Evolutionary conservation across 2,329 filamentous ascomycete species (phyloP).

Genomic region (Mariannaea sp.): DNA sequence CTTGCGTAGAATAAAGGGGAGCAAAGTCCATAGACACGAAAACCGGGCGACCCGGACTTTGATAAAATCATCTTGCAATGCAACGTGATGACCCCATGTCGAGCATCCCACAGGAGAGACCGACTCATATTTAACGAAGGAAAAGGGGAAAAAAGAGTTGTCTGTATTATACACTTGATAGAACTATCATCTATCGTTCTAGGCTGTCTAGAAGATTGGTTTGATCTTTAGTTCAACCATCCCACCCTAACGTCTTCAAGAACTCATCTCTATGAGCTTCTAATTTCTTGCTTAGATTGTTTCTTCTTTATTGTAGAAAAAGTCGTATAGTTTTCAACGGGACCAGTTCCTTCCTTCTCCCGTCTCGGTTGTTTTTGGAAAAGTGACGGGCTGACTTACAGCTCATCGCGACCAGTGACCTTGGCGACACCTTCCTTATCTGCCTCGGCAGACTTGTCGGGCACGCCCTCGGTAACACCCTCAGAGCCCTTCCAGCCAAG

Average conservation of each 20-base stretch:
- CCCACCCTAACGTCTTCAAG: neutral
- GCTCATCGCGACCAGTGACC: conserved; percentile 73
- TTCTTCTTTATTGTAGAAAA: no score
- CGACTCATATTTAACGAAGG: conserved; percentile 29
- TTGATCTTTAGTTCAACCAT: conserved; percentile 10
- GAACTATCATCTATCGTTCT: conserved; percentile 23
- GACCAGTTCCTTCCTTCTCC: conserved; percentile 1
- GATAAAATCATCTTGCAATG: neutral
- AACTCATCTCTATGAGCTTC: neutral
- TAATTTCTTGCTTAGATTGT: neutral
- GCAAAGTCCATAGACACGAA: conserved; percentile 10
- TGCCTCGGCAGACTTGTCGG: conserved; percentile 47
- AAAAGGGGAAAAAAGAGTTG: conserved; percentile 14
- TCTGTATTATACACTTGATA: conserved; percentile 30
- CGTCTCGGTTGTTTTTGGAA: conserved; percentile 3
- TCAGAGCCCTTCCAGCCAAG: conserved; percentile 78
- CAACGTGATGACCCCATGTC: neutral
- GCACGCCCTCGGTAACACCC: conserved; percentile 46
- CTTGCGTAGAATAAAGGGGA: conserved; percentile 10
- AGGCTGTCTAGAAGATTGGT: conserved; percentile 13
- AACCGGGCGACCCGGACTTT: neutral
- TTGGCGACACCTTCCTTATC: conserved; percentile 58
- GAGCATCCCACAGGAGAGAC: conserved; percentile 15
- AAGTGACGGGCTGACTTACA: conserved; percentile 52
- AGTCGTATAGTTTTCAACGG: neutral